These are phyloP conservation scores for Emmonsiellopsis sp. DNA, from an alignment of 2,329 filamentous ascomycete genomes.

Conservation along the genomic window DNA sequence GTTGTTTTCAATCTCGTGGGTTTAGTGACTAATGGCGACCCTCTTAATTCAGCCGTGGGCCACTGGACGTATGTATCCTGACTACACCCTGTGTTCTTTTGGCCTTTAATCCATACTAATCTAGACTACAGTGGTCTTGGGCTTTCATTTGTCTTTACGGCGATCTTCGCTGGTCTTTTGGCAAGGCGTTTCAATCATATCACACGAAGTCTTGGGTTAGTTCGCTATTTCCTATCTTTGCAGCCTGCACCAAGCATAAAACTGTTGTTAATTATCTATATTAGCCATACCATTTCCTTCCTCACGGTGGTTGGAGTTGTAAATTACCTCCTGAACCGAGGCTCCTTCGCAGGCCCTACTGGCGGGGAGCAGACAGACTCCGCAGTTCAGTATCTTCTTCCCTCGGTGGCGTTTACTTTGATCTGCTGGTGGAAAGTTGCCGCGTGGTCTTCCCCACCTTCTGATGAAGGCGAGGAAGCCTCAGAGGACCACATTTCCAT, in stretches of 20 bases:
- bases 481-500: neutral
- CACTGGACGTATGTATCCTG: neutral
- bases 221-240: neutral
- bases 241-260: neutral
- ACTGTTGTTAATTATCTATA: neutral
- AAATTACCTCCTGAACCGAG: neutral
- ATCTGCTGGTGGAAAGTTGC: constrained; percentile 2
- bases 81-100: neutral
- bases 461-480: neutral
- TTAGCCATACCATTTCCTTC: neutral
- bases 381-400: neutral
- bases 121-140: neutral
- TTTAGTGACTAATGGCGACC: neutral
- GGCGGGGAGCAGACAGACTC: neutral
- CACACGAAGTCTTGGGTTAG: constrained; percentile 1
- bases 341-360: neutral
- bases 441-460: neutral
- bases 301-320: neutral
- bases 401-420: neutral
- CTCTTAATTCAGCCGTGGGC: neutral
- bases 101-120: neutral
- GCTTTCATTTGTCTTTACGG: neutral
- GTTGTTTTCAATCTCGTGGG: neutral
- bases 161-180: neutral
- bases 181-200: neutral